Evolutionary conservation across 2,329 filamentous ascomycete genomes (phyloP), one percentile per base, ranked within the genome.

Genomic region (Aspergillus terreus): DNA sequence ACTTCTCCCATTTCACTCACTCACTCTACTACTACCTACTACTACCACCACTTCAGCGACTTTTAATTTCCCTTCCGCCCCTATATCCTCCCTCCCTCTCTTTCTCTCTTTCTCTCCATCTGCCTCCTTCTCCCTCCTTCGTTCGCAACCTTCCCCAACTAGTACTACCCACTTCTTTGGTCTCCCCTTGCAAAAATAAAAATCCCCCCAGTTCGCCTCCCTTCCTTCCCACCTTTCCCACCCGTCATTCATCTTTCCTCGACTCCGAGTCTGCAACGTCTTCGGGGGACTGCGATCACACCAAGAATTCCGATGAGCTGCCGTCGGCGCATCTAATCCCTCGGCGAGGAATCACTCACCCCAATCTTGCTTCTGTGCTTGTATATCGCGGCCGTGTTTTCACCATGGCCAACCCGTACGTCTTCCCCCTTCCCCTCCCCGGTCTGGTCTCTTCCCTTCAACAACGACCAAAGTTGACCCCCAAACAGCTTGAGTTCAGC

Each of bases 401-500:
- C 19, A 42, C 17, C 40, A 42, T 42, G 40, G 40, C 40, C 15
- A 42, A 42, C 40, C 14, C 40, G 40, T 42, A 46, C 30, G 43
- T 51, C 21, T 33, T 21, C 40, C 30, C 14, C 40, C 35, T 35
- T 44, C 44, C 42, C 19, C 45, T 27, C 30, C 12, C 10, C 17
- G 15, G 19, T 19, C 19, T 19, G 19, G 19, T 19, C 19, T 11
- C 53, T 38, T 25, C 42, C 32, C 21, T 15, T 32, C 43, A 11
- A 15, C 17, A 15, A 45, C 43, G 6, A 45, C 23, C 21, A 19
- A 25, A 15, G 30, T 42, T 32, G 19, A 46, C 19, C 36, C 15
- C 27, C 27, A 51, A 40, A 40, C 60, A 86, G 86, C 65, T 72
- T 92, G 67, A 81, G 83, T 63, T 81, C 81, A 63, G 84, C 87